phyloP scores from a whole-genome alignment of 176 grass and related monocot genomes.

The Bothriochloa decipiens region DNA sequence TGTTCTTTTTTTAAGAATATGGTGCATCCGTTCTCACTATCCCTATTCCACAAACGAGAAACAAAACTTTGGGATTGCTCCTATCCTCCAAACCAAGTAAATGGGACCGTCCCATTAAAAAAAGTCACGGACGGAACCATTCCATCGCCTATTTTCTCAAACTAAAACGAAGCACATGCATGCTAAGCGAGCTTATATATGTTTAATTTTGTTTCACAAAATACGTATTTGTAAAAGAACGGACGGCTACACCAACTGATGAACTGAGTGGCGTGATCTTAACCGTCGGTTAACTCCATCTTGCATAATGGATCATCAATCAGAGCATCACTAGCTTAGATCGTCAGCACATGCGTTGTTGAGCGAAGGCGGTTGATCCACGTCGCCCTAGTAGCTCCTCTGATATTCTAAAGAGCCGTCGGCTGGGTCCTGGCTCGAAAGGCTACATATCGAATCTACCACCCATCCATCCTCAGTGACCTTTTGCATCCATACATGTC shows the following conservation, averaged over 20 bases:
- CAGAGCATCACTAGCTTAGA: background rate
- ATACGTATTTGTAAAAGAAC: background rate
- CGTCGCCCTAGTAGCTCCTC: background rate
- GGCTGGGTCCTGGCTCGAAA: background rate
- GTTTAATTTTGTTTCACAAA: too few relatives aligned
- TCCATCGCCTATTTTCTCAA: too few relatives aligned
- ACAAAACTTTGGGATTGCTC: too few relatives aligned
- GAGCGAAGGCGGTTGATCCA: background rate
- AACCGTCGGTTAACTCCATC: background rate
- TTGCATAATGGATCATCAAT: background rate
- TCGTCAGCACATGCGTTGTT: background rate
- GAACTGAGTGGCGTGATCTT: background rate
- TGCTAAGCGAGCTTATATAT: too few relatives aligned
- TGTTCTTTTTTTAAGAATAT: too few relatives aligned
- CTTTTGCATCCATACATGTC: too few relatives aligned
- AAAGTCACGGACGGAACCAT: too few relatives aligned
- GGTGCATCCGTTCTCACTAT: too few relatives aligned
- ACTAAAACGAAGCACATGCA: too few relatives aligned
- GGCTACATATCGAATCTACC: background rate
- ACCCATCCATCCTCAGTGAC: background rate
- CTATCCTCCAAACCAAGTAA: too few relatives aligned
- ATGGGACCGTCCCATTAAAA: too few relatives aligned
- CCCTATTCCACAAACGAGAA: too few relatives aligned
- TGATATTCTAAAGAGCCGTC: background rate
- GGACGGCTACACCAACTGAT: background rate